Evolutionary conservation across 2,329 filamentous ascomycete genomes (phyloP), one percentile per base, ranked within the genome.

Genomic region (Nigrospora oryzae): DNA sequence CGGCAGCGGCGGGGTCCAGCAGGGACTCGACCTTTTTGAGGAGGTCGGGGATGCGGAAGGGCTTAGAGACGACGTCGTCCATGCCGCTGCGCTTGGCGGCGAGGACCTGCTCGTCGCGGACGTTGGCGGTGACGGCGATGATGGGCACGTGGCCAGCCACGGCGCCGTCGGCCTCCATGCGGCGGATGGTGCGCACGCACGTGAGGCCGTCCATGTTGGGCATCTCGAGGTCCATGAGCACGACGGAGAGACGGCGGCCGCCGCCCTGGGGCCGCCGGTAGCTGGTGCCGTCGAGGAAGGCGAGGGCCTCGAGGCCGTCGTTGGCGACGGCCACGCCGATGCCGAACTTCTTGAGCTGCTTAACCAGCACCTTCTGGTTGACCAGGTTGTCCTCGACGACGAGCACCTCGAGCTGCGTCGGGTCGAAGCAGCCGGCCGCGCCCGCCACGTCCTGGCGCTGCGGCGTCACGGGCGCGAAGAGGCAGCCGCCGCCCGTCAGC

Each of bases 351-450:
- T 68, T 69, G 5, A 85, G 65, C 56, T 81, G 82, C 41, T 80
- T 81, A n/a, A 82, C 63, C 1, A 84, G 62, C 36, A 83, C 81
- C 52, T 81, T 82, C 55, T 84, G 81, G 56, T 85, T 85, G 49
- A 83, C 81, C 4, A 73, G 65, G 54, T 85, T 84, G 55, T 85
- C 81, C 58, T 85, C 81, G 0, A 85, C 81, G 3, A 84, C 64
- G 8, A 84, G 63, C 2, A 85, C 73, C 35, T 72, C 72, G 46
- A 79, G 66, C 10, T 74, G 68, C 51, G 70, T 75, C 42, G 67
- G 68, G 51, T 72, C 67, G 13, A 56, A 50, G 1, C 23, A 50
- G 1, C 23, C 52, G 7, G 15, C 11, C 16, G 35, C 34, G 11
- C 50, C 48, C 1, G 56, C 53, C 2, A 57, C 43, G 34, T 58